Evolutionary conservation across 2,329 filamentous ascomycete genomes (phyloP).

Genomic region (Ceratocystis cubensis): DNA sequence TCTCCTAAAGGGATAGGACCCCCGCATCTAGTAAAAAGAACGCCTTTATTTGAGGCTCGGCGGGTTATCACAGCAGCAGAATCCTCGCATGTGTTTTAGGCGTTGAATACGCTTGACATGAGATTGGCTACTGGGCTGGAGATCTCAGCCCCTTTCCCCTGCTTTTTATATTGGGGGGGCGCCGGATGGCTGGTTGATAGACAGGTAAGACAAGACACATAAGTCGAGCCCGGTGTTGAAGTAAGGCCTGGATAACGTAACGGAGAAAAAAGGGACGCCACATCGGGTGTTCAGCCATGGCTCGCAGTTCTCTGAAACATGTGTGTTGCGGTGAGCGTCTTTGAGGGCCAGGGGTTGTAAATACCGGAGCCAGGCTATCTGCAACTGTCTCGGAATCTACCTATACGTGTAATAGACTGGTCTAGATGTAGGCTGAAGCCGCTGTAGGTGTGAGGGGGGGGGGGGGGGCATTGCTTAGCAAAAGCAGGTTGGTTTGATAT

Average conservation of each 20-base stretch:
- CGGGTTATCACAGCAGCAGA: not conserved
- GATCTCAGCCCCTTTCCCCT: not conserved
- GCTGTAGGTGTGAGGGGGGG: no score
- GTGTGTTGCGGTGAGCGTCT: not conserved
- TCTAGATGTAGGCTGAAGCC: no score
- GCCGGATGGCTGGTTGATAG: not conserved
- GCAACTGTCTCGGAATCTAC: not conserved
- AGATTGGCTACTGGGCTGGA: not conserved
- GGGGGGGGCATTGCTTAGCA: no score
- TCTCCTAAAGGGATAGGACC: no score
- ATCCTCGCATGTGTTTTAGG: conserved; percentile 1
- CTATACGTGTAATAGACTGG: not conserved
- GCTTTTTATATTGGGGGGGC: not conserved
- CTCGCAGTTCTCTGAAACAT: not conserved
- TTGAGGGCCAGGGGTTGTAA: not conserved
- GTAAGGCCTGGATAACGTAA: not conserved
- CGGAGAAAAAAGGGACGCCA: not conserved
- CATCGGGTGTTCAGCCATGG: not conserved
- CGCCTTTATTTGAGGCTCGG: not conserved
- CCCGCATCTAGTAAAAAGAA: no score
- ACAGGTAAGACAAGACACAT: not conserved
- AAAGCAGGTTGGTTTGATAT: no score
- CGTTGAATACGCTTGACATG: not conserved
- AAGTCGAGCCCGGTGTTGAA: not conserved
- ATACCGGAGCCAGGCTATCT: not conserved